Percentiles rank a stretch among this genome's conserved stretches.
These are phyloP conservation scores for Lachnellula subtilissima DNA, from an alignment of 2,329 filamentous ascomycete genomes.

Conservation along the genomic window DNA sequence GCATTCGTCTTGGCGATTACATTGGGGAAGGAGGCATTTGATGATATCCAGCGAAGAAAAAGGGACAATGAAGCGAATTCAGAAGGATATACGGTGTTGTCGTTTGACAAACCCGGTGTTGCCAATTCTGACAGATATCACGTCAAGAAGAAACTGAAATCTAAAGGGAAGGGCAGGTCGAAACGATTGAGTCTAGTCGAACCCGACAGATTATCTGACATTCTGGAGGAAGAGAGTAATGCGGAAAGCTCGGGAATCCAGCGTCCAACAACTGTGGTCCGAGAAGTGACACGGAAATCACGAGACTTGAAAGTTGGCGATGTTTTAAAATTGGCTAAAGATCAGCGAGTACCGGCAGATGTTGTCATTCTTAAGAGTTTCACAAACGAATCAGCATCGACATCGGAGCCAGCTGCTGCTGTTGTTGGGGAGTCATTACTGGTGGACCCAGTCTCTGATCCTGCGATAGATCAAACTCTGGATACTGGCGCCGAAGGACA, in stretches of 20 bases:
- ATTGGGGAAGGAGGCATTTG: constrained; percentile 89
- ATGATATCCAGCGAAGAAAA: constrained; percentile 81
- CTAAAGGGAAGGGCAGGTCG: constrained; percentile 37
- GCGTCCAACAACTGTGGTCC: constrained; percentile 46
- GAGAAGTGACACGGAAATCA: constrained; percentile 74
- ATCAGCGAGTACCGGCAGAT: constrained; percentile 90
- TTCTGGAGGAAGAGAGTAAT: constrained; percentile 63
- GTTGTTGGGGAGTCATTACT: constrained; percentile 20
- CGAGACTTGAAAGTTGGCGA: constrained; percentile 90
- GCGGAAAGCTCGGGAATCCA: constrained; percentile 40
- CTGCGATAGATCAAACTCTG: constrained; percentile 22
- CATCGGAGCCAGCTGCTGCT: constrained; percentile 14
- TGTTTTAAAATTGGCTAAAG: constrained; percentile 86
- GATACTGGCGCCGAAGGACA: constrained; percentile 18
- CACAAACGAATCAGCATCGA: constrained; percentile 46
- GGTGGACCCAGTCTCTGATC: constrained; percentile 29
- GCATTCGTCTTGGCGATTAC: constrained; percentile 90
- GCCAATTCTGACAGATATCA: constrained; percentile 32
- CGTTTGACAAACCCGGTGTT: constrained; percentile 56
- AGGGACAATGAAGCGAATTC: constrained; percentile 93
- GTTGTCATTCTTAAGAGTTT: constrained; percentile 87
- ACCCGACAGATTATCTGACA: constrained; percentile 53
- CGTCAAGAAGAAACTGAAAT: constrained; percentile 44
- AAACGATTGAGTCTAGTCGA: constrained; percentile 33
- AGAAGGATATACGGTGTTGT: constrained; percentile 76